Evolutionary conservation across 768 basidiomycete genomes (phyloP).

Genomic region (Mrakia hoshinonis): DNA sequence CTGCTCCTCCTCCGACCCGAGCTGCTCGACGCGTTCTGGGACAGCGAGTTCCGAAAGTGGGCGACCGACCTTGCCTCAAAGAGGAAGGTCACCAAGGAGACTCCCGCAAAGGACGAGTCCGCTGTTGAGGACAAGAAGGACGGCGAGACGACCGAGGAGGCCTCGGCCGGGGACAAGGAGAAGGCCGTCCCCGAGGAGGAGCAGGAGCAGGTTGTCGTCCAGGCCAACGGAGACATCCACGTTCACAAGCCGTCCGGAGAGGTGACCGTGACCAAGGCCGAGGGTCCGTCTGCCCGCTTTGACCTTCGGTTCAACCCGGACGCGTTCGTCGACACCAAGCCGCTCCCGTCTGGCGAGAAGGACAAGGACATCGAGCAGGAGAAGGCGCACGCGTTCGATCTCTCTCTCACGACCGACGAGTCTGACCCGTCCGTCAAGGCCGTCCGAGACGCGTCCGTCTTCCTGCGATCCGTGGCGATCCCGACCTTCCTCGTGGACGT

Average conservation of each 20-base stretch:
- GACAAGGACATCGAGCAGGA: constrained; percentile 23
- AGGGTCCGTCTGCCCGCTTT: constrained; percentile 32
- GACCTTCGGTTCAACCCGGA: constrained; percentile 45
- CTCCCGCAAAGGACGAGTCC: constrained; percentile 28
- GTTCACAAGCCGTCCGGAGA: constrained; percentile 32
- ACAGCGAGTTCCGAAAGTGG: constrained; percentile 43
- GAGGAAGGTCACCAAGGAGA: constrained; percentile 31
- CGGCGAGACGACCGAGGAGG: constrained; percentile 15
- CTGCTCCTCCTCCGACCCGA: constrained; percentile 44
- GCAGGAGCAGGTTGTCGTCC: constrained; percentile 33
- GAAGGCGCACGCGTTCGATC: constrained; percentile 24
- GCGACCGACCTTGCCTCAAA: constrained; percentile 36
- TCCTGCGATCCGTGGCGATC: constrained; percentile 41
- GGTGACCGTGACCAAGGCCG: constrained; percentile 33
- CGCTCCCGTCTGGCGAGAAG: constrained; percentile 27
- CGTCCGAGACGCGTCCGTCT: constrained; percentile 44
- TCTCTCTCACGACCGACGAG: constrained; percentile 39
- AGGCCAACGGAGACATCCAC: constrained; percentile 39
- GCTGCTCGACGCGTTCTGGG: constrained; percentile 44
- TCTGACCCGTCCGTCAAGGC: constrained; percentile 42
- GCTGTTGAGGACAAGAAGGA: no score
- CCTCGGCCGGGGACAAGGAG: constrained; percentile 1
- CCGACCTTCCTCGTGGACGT: constrained; percentile 41
- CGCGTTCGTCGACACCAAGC: constrained; percentile 42
- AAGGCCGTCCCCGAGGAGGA: constrained; percentile 25